A percentile compares a stretch with the other conserved stretches of the same genome.
These are phyloP conservation scores for Phytopythium boreale DNA, from an alignment of 352 stramenopile genomes.

Conservation along the genomic window DNA sequence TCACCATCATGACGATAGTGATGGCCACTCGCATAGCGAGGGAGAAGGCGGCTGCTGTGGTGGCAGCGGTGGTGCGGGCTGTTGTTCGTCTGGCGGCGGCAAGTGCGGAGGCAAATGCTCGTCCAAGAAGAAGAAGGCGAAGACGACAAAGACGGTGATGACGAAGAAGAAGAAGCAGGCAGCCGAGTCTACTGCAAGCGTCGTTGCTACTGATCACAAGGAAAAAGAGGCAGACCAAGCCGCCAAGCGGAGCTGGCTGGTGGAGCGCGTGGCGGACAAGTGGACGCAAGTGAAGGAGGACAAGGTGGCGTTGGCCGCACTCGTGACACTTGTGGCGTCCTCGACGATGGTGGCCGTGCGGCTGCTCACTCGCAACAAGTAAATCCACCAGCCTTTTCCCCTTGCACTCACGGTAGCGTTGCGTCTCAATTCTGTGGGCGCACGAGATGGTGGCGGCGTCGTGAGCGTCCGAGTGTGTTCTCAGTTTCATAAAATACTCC, in stretches of 20 bases:
- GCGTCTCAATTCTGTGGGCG: not conserved
- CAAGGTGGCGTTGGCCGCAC: constrained; percentile 44
- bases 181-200: not conserved
- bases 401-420: not conserved
- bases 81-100: constrained; percentile 30
- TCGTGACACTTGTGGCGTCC: constrained; percentile 50
- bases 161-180: constrained; percentile 9
- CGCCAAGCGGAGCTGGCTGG: not conserved
- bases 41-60: constrained; percentile 31
- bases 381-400: not conserved
- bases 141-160: constrained; percentile 12
- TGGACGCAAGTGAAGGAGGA: constrained; percentile 41
- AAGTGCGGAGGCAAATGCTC: constrained; percentile 27
- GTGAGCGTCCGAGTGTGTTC: constrained; percentile 6
- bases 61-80: constrained; percentile 19
- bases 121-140: constrained; percentile 33
- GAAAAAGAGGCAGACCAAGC: not conserved
- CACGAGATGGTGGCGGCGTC: not conserved
- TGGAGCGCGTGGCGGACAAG: constrained; percentile 14
- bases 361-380: constrained; percentile 39
- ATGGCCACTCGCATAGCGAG: constrained; percentile 11
- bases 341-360: constrained; percentile 43
- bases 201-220: not conserved
- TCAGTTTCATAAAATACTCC: not conserved
- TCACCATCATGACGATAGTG: constrained; percentile 17